Base-by-base conservation (phyloP, 169 alveolate species). In the Babesia caballi region DNA sequence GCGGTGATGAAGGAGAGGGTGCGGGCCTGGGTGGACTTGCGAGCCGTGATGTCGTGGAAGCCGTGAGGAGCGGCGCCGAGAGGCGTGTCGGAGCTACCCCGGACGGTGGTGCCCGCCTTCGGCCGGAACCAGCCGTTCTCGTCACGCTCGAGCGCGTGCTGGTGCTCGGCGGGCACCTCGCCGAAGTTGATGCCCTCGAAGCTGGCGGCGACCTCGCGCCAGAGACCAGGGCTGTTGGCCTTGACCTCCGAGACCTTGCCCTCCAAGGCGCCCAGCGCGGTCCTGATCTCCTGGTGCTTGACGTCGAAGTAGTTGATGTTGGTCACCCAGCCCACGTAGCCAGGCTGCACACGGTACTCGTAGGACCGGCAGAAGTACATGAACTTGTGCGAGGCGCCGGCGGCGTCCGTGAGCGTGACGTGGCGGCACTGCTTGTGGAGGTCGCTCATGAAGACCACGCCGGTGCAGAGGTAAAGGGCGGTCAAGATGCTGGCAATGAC, bases 1-100 rank as follows among this genome's bases (percentile, higher is more conserved):
- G 95, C 97, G 5, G 96, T 83, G 58, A 93, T 85, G 85, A 93
- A 93, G 19, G 96, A 90, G 46, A 93, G 88, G 5, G 97, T 93
- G 47, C 97, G 76, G 44, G 94, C 97, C 69, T 90, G 87, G 40
- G 71, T 83, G 14, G 97, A 73, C 25, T 94, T 94, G 35, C 93
- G 65, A 15, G 95, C 91, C 41, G 92, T 85, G 41, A 92, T 84
- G 50, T 88, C 94, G 74, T 51, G 72, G 77, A 69, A 92, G 36
- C 88, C 91, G 17, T 30, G 51, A 0, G 38, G 63, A 30, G 90
- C 91, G 19, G 89, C 89, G 0, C 94, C 94, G 35, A 77, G 60
- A 25, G 59, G 74, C 23, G 49, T 36, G 41, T 59, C 81, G 23
- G 44, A 36, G 30, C 52, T 71, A 15, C 3, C 35, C n/a, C 32